phyloP scores from a whole-genome alignment of 1,284 basidiomycete species.

The Naganishia albida region DNA sequence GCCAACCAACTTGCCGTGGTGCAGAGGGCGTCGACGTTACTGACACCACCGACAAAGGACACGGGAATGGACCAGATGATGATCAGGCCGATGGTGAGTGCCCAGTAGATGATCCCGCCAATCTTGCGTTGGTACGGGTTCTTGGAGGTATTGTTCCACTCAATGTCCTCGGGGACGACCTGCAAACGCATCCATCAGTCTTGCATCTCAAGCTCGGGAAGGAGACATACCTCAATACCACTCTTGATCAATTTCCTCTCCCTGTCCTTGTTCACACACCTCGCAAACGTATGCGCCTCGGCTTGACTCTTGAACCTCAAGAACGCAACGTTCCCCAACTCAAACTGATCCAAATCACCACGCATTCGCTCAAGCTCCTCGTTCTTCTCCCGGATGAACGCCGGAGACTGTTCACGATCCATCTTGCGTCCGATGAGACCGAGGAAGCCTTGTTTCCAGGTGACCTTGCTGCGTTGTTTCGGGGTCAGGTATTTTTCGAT shows the following conservation, averaged over 20 bases:
- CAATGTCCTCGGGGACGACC: conserved; percentile 78
- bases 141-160: conserved; percentile 74
- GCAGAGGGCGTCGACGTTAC: conserved; percentile 77
- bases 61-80: conserved; percentile 62
- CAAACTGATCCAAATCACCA: conserved; percentile 51
- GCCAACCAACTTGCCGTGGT: conserved; percentile 66
- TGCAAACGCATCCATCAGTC: conserved; percentile 56
- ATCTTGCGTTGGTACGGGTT: conserved; percentile 58
- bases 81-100: conserved; percentile 59
- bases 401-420: conserved; percentile 58
- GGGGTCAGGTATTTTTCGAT: conserved; percentile 53
- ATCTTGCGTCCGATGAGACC: conserved; percentile 59
- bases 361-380: conserved; percentile 58
- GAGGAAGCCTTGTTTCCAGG: conserved; percentile 62
- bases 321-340: conserved; percentile 33
- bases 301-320: conserved; percentile 75
- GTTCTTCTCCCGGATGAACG: conserved; percentile 58
- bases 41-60: conserved; percentile 79
- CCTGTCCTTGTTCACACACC: conserved; percentile 63
- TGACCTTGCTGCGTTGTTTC: conserved; percentile 56
- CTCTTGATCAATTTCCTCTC: conserved; percentile 58
- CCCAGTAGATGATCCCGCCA: conserved; percentile 57
- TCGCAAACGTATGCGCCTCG: conserved; percentile 58
- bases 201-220: conserved; percentile 69
- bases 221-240: conserved; percentile 48